These are phyloP conservation scores for Pythium sukuiense DNA, from an alignment of 352 stramenopile genomes.

Conservation along the genomic window DNA sequence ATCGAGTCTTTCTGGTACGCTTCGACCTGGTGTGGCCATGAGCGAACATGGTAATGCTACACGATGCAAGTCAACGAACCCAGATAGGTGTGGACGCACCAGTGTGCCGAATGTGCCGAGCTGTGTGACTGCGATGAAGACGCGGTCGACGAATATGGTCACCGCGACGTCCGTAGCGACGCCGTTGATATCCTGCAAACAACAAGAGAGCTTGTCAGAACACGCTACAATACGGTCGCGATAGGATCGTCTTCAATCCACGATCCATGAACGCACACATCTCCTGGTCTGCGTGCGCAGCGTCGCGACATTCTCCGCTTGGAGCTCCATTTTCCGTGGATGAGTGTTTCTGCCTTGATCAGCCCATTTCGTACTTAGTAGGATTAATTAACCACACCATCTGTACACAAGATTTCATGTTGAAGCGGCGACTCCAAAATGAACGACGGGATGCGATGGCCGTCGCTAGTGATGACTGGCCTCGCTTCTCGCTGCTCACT, in stretches of 20 bases:
- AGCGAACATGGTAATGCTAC: background rate
- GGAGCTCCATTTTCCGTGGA: slow-evolving; percentile 13
- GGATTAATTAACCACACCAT: slow-evolving; percentile 13
- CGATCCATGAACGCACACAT: slow-evolving; percentile 6
- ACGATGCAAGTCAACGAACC: too few relatives aligned
- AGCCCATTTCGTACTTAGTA: slow-evolving; percentile 18
- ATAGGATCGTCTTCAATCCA: too few relatives aligned
- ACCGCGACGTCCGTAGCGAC: slow-evolving; percentile 68
- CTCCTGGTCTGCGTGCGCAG: slow-evolving; percentile 40
- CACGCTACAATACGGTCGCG: too few relatives aligned
- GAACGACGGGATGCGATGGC: slow-evolving; percentile 22
- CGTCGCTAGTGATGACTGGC: slow-evolving; percentile 37
- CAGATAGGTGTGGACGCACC: slow-evolving; percentile 28
- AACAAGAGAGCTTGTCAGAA: too few relatives aligned
- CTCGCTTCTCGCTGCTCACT: slow-evolving; percentile 38
- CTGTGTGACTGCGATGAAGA: slow-evolving; percentile 84
- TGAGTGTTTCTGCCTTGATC: background rate
- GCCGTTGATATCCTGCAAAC: slow-evolving; percentile 68
- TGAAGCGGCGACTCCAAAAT: slow-evolving; percentile 19
- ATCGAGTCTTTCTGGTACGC: slow-evolving; percentile 75
- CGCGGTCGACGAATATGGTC: slow-evolving; percentile 75
- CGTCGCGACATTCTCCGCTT: slow-evolving; percentile 15
- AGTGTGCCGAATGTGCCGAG: slow-evolving; percentile 80
- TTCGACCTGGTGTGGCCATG: slow-evolving; percentile 46
- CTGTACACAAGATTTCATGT: slow-evolving; percentile 18